Evolutionary conservation across 306 rosid genomes (phyloP).

Genomic region (cucumber (Cucumis sativus)): DNA sequence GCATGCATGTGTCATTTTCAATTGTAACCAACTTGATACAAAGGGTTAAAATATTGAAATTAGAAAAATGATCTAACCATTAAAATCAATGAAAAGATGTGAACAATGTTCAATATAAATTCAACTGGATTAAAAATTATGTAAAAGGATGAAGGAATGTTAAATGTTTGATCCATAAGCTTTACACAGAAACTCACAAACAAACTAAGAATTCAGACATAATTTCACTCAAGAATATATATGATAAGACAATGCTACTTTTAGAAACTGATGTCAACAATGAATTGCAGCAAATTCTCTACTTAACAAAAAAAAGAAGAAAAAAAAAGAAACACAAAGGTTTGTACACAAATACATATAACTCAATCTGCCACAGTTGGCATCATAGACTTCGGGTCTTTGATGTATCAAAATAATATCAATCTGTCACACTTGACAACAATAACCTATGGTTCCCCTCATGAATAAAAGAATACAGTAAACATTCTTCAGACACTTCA

Average conservation of each 20-base stretch:
- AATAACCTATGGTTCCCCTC: slow-evolving; percentile 11
- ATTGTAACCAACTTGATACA: no score
- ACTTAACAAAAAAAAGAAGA: not conserved
- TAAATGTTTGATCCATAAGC: no score
- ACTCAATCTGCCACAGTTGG: not conserved
- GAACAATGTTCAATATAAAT: no score
- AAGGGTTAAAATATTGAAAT: no score
- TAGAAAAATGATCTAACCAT: no score
- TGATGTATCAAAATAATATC: not conserved
- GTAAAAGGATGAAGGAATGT: no score
- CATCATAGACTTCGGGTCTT: not conserved
- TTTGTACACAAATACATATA: not conserved
- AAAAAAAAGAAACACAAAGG: not conserved
- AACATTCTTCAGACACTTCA: slow-evolving; percentile 16
- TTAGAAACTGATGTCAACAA: no score
- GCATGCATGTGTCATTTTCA: no score
- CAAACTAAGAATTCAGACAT: not conserved
- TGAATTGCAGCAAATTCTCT: slow-evolving; percentile 12
- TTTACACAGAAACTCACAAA: no score
- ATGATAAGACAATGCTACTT: not conserved
- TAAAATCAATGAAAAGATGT: no score
- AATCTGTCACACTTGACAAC: not conserved
- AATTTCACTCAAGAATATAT: not conserved
- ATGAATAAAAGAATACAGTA: slow-evolving; percentile 29
- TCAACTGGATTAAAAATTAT: no score